Evolutionary conservation across 345 rosid species (phyloP), one percentile per base, ranked within the genome.

Genomic region (Eucalyptus tenuipes): DNA sequence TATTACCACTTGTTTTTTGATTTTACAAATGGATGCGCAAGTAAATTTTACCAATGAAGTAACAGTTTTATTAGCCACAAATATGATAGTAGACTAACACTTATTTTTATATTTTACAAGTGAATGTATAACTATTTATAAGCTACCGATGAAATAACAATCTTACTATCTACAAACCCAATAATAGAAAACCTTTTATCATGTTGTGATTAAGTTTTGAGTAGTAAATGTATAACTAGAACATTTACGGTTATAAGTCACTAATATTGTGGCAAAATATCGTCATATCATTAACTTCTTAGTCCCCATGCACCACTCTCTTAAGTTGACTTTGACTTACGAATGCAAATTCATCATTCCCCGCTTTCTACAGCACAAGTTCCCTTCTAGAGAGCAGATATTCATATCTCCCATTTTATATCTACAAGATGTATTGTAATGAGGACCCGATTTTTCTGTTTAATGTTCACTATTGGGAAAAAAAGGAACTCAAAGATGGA

Each of bases 261-360:
- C 4, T 10, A 57, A 57, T 57, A 25, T 25, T 57, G 29, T 22
- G 8, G 27, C 59, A 22, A 55, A 55, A 22, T 55, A 9, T 7
- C 5, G 10, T 20, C 59, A 1, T 48, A 48, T 48, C 50, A 13
- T 49, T 49, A 49, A 49, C 50, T 49, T 49, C 50, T 13, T 49
- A 5, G 16, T 49, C 16, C 6, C 50, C 0, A 49, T 2, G 50
- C 16, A 1, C 50, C 6, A 0, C 50, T 49, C 0, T 49, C 50
- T 49, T 49, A 49, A 55, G 61, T 2, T 55, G 29, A 55, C 29
- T 2, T 2, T 55, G 29, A 57, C n/a, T 57, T 24, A 10, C 0
- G n/a, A 57, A 15, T 49, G 53, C 20, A 49, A 15, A 49, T 15
- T 6, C 53, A 50, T 50, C 53, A 50, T 50, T 50, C 53, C 53